Conservation (phyloP, 371 early-diverging fungal genomes). For the Mucor lusitanicus region DNA sequence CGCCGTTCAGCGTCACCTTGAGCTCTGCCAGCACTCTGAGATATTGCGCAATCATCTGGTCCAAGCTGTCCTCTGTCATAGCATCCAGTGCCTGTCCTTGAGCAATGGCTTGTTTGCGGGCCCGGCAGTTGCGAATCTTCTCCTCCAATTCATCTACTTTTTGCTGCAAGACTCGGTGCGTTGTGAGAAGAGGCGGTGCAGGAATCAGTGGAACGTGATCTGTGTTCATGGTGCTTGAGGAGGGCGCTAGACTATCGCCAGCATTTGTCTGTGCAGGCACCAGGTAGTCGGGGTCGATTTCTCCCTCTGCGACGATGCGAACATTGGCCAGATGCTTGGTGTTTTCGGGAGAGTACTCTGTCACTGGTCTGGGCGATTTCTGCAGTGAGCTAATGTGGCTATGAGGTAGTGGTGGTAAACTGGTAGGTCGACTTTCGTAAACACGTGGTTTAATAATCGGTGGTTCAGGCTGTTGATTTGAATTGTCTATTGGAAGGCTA, state of each 20-base stretch:
- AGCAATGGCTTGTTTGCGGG: constrained; percentile 25
- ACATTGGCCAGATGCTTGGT: not conserved
- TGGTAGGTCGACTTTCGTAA: constrained; percentile 13
- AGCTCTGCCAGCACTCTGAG: constrained; percentile 45
- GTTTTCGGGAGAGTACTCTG: constrained; percentile 10
- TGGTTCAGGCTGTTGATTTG: not conserved
- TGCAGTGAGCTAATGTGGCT: not conserved
- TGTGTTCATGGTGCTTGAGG: constrained; percentile 27
- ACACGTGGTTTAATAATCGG: constrained; percentile 17
- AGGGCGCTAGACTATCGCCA: constrained; percentile 44
- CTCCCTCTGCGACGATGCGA: constrained; percentile 38
- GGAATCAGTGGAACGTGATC: constrained; percentile 58
- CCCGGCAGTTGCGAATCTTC: constrained; percentile 28
- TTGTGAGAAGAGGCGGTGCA: constrained; percentile 55
- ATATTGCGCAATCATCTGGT: constrained; percentile 49
- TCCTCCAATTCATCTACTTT: constrained; percentile 44
- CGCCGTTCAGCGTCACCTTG: constrained; percentile 56
- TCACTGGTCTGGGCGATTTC: constrained; percentile 10
- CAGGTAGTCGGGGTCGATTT: constrained; percentile 46
- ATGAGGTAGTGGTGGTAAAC: constrained; percentile 19
- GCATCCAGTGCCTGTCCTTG: constrained; percentile 1
- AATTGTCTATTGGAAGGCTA: constrained; percentile 18
- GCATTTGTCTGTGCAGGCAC: constrained; percentile 55
- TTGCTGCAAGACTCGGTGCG: constrained; percentile 48
- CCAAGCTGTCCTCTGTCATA: constrained; percentile 40